Percentiles rank a stretch among this genome's conserved stretches.
Conservation (phyloP, 2,329 filamentous ascomycete species). For the Geoglossum cookeanum region DNA sequence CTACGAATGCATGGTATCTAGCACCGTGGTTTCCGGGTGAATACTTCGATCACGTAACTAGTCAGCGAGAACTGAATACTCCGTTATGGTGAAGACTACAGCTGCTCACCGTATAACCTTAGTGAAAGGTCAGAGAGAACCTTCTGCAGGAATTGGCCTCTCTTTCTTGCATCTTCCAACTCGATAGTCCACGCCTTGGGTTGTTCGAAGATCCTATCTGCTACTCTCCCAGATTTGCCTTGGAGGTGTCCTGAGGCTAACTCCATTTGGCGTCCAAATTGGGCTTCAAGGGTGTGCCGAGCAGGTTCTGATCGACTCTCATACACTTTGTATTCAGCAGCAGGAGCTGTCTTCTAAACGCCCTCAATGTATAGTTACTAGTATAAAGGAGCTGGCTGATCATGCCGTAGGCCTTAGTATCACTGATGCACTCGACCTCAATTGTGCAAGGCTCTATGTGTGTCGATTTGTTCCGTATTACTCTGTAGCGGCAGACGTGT, state of each 20-base stretch:
- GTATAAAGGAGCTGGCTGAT: background rate
- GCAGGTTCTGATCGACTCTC: background rate
- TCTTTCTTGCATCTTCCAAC: background rate
- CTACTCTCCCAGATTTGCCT: background rate
- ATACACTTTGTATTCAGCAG: background rate
- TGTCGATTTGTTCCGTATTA: background rate
- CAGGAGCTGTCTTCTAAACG: background rate
- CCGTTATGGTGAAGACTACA: background rate
- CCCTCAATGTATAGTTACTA: background rate
- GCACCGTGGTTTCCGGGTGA: background rate
- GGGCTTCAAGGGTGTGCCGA: background rate
- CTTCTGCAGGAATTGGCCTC: background rate
- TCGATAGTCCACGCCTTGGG: background rate
- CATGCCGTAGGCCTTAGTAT: background rate
- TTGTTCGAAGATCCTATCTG: background rate
- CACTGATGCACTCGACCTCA: background rate
- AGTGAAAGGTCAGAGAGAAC: background rate
- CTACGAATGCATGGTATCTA: background rate
- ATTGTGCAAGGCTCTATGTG: background rate
- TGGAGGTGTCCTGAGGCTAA: background rate
- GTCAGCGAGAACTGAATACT: background rate
- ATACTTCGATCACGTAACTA: background rate
- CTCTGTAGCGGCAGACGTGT: background rate
- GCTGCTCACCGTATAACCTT: background rate
- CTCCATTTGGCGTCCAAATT: background rate